Evolutionary conservation across 805 yeast species (phyloP), one percentile per base, ranked within the genome.

Genomic region (Wickerhamiella siamensis): DNA sequence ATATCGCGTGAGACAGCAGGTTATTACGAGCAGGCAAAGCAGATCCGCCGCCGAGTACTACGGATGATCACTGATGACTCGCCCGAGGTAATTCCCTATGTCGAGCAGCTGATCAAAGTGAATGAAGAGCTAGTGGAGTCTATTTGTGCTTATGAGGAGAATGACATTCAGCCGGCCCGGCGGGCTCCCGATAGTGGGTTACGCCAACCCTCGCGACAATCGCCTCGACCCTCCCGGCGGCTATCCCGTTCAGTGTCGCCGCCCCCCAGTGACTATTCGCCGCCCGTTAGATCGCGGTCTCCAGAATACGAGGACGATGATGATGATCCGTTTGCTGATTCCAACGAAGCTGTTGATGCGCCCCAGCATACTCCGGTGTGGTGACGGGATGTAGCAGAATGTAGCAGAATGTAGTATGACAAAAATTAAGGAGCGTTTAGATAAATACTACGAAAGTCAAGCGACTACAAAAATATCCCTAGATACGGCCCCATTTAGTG

Each of bases 91-190:
- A 50, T 44, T 31, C 94, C 83, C 53, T 80, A 76, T 47, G 62
- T 91, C 47, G 97, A 96, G n/a, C 71, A 83, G 35, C 68, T 91
- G 47, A 74, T 91, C 44, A 79, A 75, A 51, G 93, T 95, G 36
- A 91, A 91, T 57, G 98, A 91, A 52, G 87, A 83, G 57, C 69
- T 91, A 46, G 93, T 91, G 5, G 64, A 65, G 3, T 79, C 86
- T 0, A 69, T 91, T 52, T 74, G 75, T 51, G 61, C 66, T 41
- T 87, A 75, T 57, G 94, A 87, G 44, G 69, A 70, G 12, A 51
- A 45, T 4, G 18, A 39, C 6, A 62, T 19, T 59, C 58, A 5
- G 69, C 63, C 44, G 68, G 63, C 9, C 54, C 52, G 34, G 36
- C 45, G 39, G 36, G 51, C 33, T 37, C 44, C 38, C 48, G 53